Conservation (phyloP, 2,329 filamentous ascomycete species). For the Verticillium isaacii region DNA sequence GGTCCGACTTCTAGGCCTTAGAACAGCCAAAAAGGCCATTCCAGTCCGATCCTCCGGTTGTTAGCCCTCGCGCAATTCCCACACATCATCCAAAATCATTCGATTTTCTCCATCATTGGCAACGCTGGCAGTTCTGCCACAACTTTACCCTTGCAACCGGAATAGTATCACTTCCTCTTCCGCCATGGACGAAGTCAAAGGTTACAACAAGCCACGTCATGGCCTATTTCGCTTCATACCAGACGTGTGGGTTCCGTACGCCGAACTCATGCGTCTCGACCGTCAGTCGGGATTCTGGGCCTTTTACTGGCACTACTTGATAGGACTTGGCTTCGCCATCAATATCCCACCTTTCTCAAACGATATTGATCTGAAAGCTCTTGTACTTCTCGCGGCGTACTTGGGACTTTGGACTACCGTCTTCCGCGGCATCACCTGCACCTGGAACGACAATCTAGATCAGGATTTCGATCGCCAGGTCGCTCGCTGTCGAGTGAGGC, state of each 20-base stretch:
- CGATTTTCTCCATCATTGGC: neutral
- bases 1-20: neutral
- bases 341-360: neutral
- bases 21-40: neutral
- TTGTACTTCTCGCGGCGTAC: neutral
- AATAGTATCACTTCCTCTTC: neutral
- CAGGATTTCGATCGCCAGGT: slow-evolving; percentile 24
- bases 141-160: neutral
- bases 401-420: neutral
- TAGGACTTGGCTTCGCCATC: slow-evolving; percentile 1
- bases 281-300: slow-evolving; percentile 1
- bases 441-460: slow-evolving; percentile 31
- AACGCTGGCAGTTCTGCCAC: neutral
- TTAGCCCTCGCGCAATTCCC: neutral
- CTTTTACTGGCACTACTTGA: slow-evolving; percentile 4
- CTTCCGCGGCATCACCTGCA: slow-evolving; percentile 2
- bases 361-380: neutral
- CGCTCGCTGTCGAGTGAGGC: slow-evolving; percentile 22
- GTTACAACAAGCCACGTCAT: slow-evolving; percentile 1
- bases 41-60: neutral
- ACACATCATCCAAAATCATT: neutral
- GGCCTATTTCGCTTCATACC: slow-evolving; percentile 1
- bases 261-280: slow-evolving; percentile 4
- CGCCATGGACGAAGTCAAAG: neutral
- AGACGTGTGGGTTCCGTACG: slow-evolving; percentile 1